Percentiles rank a stretch among this genome's conserved stretches.
These are phyloP conservation scores for Aspergillus steynii DNA, from an alignment of 495 filamentous ascomycete genomes.

Conservation along the genomic window DNA sequence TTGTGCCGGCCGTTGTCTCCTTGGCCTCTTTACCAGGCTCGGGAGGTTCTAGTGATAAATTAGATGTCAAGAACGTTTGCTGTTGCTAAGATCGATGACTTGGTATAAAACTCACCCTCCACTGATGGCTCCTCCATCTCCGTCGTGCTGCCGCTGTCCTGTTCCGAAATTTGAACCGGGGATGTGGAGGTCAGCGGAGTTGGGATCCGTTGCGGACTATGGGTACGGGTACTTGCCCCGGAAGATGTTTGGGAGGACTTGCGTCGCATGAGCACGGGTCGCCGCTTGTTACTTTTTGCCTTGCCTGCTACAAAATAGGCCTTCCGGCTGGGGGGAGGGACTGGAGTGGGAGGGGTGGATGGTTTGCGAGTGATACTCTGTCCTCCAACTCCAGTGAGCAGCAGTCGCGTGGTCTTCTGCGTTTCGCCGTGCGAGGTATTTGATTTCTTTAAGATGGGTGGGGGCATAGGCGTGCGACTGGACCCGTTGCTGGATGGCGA, in stretches of 20 bases:
- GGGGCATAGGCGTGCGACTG: conserved; percentile 22
- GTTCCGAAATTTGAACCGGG: neutral
- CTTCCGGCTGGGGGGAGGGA: conserved; percentile 30
- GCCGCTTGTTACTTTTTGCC: conserved; percentile 34
- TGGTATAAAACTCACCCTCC: neutral
- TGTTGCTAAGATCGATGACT: neutral
- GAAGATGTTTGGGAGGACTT: conserved; percentile 40
- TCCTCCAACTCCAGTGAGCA: conserved; percentile 29
- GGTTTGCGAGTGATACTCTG: conserved; percentile 36
- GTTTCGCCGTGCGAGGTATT: conserved; percentile 24
- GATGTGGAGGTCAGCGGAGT: neutral
- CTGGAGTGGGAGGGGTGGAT: conserved; percentile 30
- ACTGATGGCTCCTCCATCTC: neutral
- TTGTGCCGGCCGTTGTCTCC: neutral
- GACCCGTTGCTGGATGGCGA: conserved; percentile 7
- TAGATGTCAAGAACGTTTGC: neutral
- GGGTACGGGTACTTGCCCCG: conserved; percentile 15
- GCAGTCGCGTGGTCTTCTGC: conserved; percentile 38
- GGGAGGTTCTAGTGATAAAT: neutral
- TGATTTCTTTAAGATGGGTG: conserved; percentile 43
- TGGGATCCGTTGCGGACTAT: conserved; percentile 15
- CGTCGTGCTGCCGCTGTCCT: neutral
- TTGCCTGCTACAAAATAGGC: conserved; percentile 34
- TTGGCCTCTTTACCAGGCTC: neutral
- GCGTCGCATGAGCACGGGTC: conserved; percentile 42